Evolutionary conservation across 495 filamentous ascomycete species (phyloP).

Genomic region (Bathelium albidoporum): DNA sequence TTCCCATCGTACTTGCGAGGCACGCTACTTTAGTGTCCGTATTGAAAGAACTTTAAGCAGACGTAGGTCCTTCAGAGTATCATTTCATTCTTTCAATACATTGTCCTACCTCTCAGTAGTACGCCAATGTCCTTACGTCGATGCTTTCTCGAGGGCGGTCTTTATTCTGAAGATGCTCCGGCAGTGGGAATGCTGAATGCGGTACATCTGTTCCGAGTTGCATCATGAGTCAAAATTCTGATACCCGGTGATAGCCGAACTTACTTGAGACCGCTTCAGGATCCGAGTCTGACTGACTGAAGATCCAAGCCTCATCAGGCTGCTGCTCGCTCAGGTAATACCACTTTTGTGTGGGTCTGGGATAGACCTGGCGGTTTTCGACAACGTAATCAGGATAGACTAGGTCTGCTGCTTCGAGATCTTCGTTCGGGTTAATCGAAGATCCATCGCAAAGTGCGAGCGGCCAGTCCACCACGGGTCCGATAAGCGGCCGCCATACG

Average conservation of each 20-base stretch:
- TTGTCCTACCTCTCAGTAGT: too few species aligned
- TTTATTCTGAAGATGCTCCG: not conserved
- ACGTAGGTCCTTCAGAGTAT: too few species aligned
- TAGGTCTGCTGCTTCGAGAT: slow-evolving; percentile 7
- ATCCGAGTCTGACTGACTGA: slow-evolving; percentile 5
- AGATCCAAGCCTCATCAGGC: slow-evolving; percentile 8
- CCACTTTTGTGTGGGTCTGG: not conserved
- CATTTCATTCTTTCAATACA: too few species aligned
- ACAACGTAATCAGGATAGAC: slow-evolving; percentile 7
- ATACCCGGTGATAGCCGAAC: too few species aligned
- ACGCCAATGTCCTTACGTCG: slow-evolving; percentile 5
- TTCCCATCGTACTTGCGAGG: too few species aligned
- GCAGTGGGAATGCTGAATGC: not conserved
- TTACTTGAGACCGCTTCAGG: not conserved
- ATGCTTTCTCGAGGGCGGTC: slow-evolving; percentile 7
- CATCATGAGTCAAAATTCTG: not conserved
- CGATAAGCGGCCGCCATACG: slow-evolving; percentile 4
- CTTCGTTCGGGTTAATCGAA: slow-evolving; percentile 3
- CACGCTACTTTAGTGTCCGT: too few species aligned
- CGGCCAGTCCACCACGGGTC: slow-evolving; percentile 7
- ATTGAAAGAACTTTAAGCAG: too few species aligned
- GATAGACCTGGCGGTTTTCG: slow-evolving; percentile 8
- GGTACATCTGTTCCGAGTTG: not conserved
- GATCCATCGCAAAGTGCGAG: slow-evolving; percentile 2
- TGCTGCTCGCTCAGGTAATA: slow-evolving; percentile 3